Evolutionary conservation across 345 rosid species (phyloP).

Genomic region (Aquilaria sinensis): DNA sequence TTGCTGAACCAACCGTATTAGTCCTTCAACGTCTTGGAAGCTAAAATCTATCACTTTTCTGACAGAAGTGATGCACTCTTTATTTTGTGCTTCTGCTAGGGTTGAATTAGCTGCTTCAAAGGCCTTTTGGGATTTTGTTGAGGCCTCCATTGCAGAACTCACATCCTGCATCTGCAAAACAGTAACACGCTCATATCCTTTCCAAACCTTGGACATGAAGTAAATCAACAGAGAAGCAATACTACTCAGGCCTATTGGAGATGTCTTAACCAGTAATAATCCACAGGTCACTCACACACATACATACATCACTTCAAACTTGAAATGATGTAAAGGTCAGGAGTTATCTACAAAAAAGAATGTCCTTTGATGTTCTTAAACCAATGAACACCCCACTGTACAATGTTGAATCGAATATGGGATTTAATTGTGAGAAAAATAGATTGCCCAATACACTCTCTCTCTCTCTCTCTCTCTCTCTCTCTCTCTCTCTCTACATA

Average conservation of each 20-base stretch:
- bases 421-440: too few species aligned
- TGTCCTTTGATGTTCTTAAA: too few species aligned
- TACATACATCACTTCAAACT: too few species aligned
- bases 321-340: too few species aligned
- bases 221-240: not conserved
- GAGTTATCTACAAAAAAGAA: too few species aligned
- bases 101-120: slow-evolving; percentile 33
- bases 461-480: too few species aligned
- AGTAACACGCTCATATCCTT: slow-evolving; percentile 18
- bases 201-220: not conserved
- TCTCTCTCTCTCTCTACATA: too few species aligned
- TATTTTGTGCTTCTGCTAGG: slow-evolving; percentile 34
- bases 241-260: not conserved
- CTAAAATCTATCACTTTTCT: slow-evolving; percentile 59
- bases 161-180: slow-evolving; percentile 62
- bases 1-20: slow-evolving; percentile 48
- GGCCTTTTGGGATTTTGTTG: slow-evolving; percentile 52
- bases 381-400: too few species aligned
- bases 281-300: too few species aligned
- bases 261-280: too few species aligned
- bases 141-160: slow-evolving; percentile 67
- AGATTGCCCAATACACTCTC: too few species aligned
- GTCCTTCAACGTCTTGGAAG: slow-evolving; percentile 66
- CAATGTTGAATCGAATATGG: too few species aligned
- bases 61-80: slow-evolving; percentile 37